Conservation (phyloP, 768 basidiomycete genomes). For the Boletus sensibilis region DNA sequence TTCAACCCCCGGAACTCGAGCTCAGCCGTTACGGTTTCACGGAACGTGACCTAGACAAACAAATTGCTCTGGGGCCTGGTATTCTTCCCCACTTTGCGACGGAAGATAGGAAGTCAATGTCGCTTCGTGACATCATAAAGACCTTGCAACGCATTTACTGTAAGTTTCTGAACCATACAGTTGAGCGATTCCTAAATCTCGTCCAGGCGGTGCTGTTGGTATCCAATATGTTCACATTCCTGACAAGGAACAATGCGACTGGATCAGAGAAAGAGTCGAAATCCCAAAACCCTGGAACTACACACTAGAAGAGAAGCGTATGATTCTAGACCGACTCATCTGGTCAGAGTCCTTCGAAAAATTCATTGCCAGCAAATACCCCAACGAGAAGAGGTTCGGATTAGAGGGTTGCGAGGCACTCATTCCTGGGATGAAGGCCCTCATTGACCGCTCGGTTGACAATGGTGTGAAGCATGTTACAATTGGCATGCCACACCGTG, state of each 20-base stretch:
- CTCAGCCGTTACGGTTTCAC: slow-evolving; percentile 94
- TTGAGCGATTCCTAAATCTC: slow-evolving; percentile 4
- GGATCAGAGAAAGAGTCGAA: slow-evolving; percentile 96
- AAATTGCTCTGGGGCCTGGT: slow-evolving; percentile 92
- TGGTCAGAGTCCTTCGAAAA: slow-evolving; percentile 99
- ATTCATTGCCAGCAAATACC: slow-evolving; percentile 97
- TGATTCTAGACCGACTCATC: slow-evolving; percentile 98
- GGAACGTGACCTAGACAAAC: slow-evolving; percentile 90
- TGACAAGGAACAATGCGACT: slow-evolving; percentile 98
- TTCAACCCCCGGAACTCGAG: slow-evolving; percentile 85
- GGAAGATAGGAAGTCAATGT: slow-evolving; percentile 83
- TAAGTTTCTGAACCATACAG: slow-evolving; percentile 39
- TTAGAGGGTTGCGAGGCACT: slow-evolving; percentile 97
- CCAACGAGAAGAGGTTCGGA: slow-evolving; percentile 99
- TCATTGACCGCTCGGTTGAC: slow-evolving; percentile 98
- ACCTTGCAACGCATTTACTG: slow-evolving; percentile 93
- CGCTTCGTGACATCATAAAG: slow-evolving; percentile 87
- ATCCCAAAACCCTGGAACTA: slow-evolving; percentile 97
- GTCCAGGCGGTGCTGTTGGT: slow-evolving; percentile 77
- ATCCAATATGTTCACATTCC: slow-evolving; percentile 96
- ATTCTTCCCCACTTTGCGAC: slow-evolving; percentile 94
- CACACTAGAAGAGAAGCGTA: slow-evolving; percentile 95
- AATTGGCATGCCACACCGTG: slow-evolving; percentile 99
- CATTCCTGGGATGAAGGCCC: slow-evolving; percentile 99
- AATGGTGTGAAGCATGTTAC: slow-evolving; percentile 94